These are phyloP conservation scores for Diaporthe helianthi DNA, from an alignment of 2,329 filamentous ascomycete genomes.

Conservation along the genomic window DNA sequence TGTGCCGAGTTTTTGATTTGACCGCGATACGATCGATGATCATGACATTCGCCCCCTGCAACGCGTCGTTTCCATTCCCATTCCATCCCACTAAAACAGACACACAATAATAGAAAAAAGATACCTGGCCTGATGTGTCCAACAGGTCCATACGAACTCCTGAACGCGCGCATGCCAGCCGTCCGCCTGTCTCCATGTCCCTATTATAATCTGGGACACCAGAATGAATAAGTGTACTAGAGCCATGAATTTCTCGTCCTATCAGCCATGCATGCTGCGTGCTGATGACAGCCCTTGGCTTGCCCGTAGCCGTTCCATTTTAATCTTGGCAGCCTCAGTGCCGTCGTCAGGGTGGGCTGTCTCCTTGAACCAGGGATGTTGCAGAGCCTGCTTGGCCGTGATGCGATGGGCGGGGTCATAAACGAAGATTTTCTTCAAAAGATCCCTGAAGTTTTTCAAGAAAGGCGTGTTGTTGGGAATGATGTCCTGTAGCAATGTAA, in stretches of 20 bases:
- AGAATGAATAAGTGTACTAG: conserved; percentile 30
- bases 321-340: conserved; percentile 71
- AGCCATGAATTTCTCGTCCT: conserved; percentile 23
- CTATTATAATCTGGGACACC: conserved; percentile 18
- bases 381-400: conserved; percentile 69
- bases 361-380: conserved; percentile 74
- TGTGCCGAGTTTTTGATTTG: conserved; percentile 24
- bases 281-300: conserved; percentile 46
- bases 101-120: background rate
- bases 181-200: conserved; percentile 27
- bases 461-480: conserved; percentile 67
- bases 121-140: conserved; percentile 27
- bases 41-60: conserved; percentile 20
- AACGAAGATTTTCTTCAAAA: conserved; percentile 71
- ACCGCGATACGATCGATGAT: conserved; percentile 24
- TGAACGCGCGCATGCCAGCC: conserved; percentile 26
- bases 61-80: conserved; percentile 24
- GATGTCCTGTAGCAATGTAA: conserved; percentile 60
- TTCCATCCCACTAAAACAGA: conserved; percentile 9
- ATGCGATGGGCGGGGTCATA: conserved; percentile 72
- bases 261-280: conserved; percentile 35
- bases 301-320: conserved; percentile 57
- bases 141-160: conserved; percentile 30
- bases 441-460: conserved; percentile 67
- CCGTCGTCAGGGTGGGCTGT: conserved; percentile 69